Evolutionary conservation across 2,329 filamentous ascomycete genomes (phyloP).

Genomic region (Coniella vitis): DNA sequence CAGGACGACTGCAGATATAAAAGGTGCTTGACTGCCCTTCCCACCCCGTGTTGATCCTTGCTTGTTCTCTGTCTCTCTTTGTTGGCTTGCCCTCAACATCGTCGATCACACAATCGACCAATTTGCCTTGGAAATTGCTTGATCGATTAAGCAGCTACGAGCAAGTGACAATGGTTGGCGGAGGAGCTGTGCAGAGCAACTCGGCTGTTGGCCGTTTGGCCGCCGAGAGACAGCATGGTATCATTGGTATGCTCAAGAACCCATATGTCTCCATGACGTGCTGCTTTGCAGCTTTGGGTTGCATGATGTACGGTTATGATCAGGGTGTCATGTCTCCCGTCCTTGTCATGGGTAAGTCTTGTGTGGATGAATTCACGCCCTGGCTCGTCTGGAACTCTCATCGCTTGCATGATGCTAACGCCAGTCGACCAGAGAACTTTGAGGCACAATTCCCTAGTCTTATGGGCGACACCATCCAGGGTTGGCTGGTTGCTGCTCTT

Average conservation of each 20-base stretch:
- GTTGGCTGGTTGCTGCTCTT: constrained; percentile 39
- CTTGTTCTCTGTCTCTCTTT: neutral
- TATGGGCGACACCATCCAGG: constrained; percentile 25
- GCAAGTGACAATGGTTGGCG: constrained; percentile 7
- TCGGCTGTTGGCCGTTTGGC: constrained; percentile 31
- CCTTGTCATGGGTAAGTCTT: constrained; percentile 22
- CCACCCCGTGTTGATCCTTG: neutral
- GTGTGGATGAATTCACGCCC: neutral
- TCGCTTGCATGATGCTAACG: neutral
- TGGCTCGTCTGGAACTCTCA: neutral
- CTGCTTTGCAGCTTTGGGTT: constrained; percentile 12
- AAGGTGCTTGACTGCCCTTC: neutral
- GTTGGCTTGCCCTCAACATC: neutral
- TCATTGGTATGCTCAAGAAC: constrained; percentile 32
- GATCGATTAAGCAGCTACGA: neutral
- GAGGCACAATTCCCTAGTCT: constrained; percentile 19
- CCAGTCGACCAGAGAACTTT: constrained; percentile 17
- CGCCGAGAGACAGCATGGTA: constrained; percentile 30
- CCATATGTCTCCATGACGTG: constrained; percentile 32
- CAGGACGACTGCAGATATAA: neutral
- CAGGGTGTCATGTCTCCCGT: constrained; percentile 55
- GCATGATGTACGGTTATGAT: constrained; percentile 45
- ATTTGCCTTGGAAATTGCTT: neutral
- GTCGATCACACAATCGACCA: neutral
- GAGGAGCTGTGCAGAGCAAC: constrained; percentile 22